Conservation (phyloP, 257 asterid genomes). For the Solanum chmielewskii region DNA sequence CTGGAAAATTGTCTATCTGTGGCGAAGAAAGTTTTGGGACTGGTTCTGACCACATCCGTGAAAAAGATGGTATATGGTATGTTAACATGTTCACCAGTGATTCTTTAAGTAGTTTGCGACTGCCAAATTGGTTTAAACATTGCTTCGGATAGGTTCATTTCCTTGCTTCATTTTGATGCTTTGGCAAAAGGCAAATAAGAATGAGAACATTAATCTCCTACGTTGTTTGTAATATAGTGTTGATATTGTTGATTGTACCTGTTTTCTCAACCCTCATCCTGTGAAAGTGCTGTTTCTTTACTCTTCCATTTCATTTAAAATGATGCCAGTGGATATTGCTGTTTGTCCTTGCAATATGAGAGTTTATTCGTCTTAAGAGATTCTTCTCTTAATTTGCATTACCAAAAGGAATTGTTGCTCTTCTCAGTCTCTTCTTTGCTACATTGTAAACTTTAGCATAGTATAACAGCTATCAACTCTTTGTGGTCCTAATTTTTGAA, state of each 20-base stretch:
- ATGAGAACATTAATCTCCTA: background rate
- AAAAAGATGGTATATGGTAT: conserved; percentile 98
- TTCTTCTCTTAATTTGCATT: background rate
- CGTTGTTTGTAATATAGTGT: background rate
- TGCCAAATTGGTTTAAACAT: background rate
- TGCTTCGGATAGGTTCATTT: background rate
- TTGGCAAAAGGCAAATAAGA: background rate
- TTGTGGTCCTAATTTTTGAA: background rate
- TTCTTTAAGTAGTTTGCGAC: background rate
- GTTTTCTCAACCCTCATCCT: background rate
- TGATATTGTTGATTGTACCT: background rate
- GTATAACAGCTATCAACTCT: background rate
- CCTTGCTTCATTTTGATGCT: background rate
- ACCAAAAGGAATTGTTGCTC: background rate
- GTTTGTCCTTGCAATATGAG: background rate
- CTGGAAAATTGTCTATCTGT: conserved; percentile 80
- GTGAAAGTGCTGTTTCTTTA: background rate
- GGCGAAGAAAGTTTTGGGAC: conserved; percentile 99
- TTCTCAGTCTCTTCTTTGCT: background rate
- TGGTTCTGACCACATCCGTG: conserved; percentile 96
- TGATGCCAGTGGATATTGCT: background rate
- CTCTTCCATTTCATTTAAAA: background rate
- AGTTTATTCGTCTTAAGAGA: background rate
- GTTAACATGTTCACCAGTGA: background rate
- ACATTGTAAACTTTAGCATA: background rate